Evolutionary conservation across 164 flowering plant species (phyloP).

Genomic region (Echeveria elegans): DNA sequence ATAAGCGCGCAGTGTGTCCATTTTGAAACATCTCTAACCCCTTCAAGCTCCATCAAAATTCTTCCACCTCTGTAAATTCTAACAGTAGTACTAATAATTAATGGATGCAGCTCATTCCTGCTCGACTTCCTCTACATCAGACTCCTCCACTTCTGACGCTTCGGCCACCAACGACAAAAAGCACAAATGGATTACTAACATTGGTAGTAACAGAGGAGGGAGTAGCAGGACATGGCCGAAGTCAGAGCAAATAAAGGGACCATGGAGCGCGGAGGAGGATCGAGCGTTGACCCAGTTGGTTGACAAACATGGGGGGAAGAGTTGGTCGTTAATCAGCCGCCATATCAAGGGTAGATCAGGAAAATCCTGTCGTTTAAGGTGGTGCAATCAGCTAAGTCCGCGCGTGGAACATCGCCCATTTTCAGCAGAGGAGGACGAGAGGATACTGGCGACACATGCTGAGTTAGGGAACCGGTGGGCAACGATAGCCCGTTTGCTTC

Average conservation of each 20-base stretch:
- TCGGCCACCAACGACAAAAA: not conserved
- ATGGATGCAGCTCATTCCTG: conserved; percentile 4
- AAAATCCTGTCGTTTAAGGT: conserved; percentile 80
- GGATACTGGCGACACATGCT: conserved; percentile 5
- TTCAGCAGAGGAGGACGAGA: conserved; percentile 17
- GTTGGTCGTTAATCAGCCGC: conserved; percentile 79
- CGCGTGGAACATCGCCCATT: conserved; percentile 56
- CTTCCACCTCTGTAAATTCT: too few relatives aligned
- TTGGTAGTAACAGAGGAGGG: too few relatives aligned
- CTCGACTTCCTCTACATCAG: not conserved
- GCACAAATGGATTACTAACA: not conserved
- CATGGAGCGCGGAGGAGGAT: conserved; percentile 77
- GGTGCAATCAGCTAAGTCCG: conserved; percentile 93
- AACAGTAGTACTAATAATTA: not conserved
- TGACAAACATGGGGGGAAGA: conserved; percentile 61
- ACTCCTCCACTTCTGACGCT: too few relatives aligned
- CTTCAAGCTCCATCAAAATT: too few relatives aligned
- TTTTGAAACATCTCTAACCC: not conserved
- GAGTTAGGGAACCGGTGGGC: conserved; percentile 7
- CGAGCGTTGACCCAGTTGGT: conserved; percentile 50
- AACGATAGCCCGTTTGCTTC: conserved; percentile 48
- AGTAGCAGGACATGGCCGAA: not conserved
- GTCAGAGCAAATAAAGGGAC: conserved; percentile 45
- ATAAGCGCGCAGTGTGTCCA: not conserved
- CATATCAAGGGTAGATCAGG: conserved; percentile 86